Evolutionary conservation across 1,284 basidiomycete genomes (phyloP).

Genomic region (Cryptococcus jaspeensis): DNA sequence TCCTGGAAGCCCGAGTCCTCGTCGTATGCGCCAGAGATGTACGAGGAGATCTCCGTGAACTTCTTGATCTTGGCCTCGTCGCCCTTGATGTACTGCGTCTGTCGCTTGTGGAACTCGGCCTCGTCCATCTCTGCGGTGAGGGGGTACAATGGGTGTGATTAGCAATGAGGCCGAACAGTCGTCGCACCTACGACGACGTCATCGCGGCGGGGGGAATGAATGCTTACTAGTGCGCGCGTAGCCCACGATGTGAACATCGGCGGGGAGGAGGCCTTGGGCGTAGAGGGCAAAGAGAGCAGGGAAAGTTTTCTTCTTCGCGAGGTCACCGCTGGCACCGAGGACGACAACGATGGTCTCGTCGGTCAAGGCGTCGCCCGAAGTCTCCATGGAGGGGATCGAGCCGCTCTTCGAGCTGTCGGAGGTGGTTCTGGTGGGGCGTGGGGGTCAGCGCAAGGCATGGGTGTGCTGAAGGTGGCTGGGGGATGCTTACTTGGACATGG

Average conservation of each 20-base stretch:
- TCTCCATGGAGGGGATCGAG: constrained; percentile 79
- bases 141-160: neutral
- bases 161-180: neutral
- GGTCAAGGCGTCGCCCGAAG: constrained; percentile 66
- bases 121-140: constrained; percentile 76
- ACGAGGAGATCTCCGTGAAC: constrained; percentile 76
- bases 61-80: constrained; percentile 68
- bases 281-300: constrained; percentile 89
- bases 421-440: constrained; percentile 13
- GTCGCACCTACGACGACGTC: constrained; percentile 7
- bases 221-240: constrained; percentile 78
- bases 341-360: constrained; percentile 89
- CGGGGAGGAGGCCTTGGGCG: constrained; percentile 74
- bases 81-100: constrained; percentile 78
- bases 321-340: constrained; percentile 93
- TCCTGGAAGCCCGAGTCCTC: constrained; percentile 72
- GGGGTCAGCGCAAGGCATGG: neutral
- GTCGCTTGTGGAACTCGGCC: constrained; percentile 79
- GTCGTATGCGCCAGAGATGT: constrained; percentile 85
- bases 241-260: constrained; percentile 81
- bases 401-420: constrained; percentile 28
- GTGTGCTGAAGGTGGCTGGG: neutral
- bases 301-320: constrained; percentile 99
- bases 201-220: neutral
- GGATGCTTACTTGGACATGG: constrained; percentile 1